Percentiles rank a stretch among this genome's conserved stretches.
phyloP scores from a whole-genome alignment of 768 basidiomycete species.

The Pulveroboletus sp. region DNA sequence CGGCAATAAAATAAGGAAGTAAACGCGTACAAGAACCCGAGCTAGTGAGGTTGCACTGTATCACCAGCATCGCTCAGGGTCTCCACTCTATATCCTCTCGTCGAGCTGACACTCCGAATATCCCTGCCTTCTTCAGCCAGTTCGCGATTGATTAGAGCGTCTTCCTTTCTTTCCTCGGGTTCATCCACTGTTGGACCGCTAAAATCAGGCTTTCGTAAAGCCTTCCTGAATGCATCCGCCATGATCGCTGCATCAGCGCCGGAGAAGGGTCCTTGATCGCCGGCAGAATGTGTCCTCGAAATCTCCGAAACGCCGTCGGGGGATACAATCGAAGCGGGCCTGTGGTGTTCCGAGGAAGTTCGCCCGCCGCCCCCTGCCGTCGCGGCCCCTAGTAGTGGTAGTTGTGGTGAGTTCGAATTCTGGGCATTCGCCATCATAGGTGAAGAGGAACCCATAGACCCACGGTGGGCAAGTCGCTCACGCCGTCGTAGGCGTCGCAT shows the following conservation, averaged over 20 bases:
- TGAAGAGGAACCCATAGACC: conserved; percentile 73
- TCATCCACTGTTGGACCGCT: conserved; percentile 66
- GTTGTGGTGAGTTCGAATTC: conserved; percentile 37
- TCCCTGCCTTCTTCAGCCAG: conserved; percentile 88
- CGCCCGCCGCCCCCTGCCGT: conserved; percentile 32
- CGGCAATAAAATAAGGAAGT: conserved; percentile 35
- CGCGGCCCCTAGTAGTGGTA: conserved; percentile 43
- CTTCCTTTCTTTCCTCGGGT: conserved; percentile 39
- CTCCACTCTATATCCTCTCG: conserved; percentile 76
- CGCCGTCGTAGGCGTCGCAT: conserved; percentile 62
- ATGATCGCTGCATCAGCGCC: conserved; percentile 88
- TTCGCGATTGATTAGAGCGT: conserved; percentile 56
- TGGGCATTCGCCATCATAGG: conserved; percentile 77
- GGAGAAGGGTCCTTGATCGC: conserved; percentile 69
- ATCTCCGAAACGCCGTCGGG: conserved; percentile 75
- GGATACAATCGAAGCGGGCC: conserved; percentile 41
- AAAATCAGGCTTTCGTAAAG: conserved; percentile 86
- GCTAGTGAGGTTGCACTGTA: conserved; percentile 44
- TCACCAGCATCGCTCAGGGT: conserved; percentile 55
- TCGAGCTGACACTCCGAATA: conserved; percentile 77
- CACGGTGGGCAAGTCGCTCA: conserved; percentile 50
- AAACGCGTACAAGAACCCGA: conserved; percentile 34
- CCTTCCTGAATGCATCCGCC: conserved; percentile 88
- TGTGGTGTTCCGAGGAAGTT: conserved; percentile 31
- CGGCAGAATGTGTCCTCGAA: conserved; percentile 55